Base-by-base conservation (phyloP, 176 grass and related monocot species). In the Zea mays region DNA sequence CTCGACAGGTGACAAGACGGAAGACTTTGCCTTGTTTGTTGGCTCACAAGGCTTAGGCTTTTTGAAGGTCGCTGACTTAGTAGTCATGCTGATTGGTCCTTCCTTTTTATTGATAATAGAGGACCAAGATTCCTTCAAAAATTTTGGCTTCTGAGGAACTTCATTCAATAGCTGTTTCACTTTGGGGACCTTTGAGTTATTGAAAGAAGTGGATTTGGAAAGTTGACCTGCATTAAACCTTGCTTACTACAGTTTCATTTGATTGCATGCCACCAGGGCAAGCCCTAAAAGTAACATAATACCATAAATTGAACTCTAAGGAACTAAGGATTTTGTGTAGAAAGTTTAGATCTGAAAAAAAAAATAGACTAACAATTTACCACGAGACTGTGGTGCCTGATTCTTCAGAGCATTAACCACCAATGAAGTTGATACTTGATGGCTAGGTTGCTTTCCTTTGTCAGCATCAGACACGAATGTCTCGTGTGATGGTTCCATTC, bases 121-220 rank as follows among this genome's bases (percentile, higher is more conserved):
- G 19, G 85, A 78, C 78, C 65, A 67, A 83, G 79, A 63, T 58
- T 91, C 88, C 82, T 82, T 95, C 35, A 66, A 67, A 78, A 10
- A 41, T 81, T 90, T 95, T n/a, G 80, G 62, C 58, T 87, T 95
- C 21, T 86, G 83, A 69, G 96, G 85, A 71, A 92, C 79, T 80
- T 90, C 92, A 60, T 42, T 84, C 48, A 77, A 50, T 83, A 97
- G 75, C 79, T 92, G 96, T 78, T 99, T 99, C 71, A 99, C 96
- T 77, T 95, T 99, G 41, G 92, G 90, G 43, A 90, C 75, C 77
- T 95, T 99, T 68, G 89, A 92, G 69, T 79, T 93, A 67, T 99
- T 99, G 81, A 94, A 95, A 67, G 92, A 95, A 68, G 70, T 72
- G 9, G 90, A 90, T 81, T 90, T 99, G 8, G 81, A 89, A 56